Evolutionary conservation across 208 protist genomes (phyloP), one percentile per base, ranked within the genome.

Genomic region (Leishmania martiniquensis): DNA sequence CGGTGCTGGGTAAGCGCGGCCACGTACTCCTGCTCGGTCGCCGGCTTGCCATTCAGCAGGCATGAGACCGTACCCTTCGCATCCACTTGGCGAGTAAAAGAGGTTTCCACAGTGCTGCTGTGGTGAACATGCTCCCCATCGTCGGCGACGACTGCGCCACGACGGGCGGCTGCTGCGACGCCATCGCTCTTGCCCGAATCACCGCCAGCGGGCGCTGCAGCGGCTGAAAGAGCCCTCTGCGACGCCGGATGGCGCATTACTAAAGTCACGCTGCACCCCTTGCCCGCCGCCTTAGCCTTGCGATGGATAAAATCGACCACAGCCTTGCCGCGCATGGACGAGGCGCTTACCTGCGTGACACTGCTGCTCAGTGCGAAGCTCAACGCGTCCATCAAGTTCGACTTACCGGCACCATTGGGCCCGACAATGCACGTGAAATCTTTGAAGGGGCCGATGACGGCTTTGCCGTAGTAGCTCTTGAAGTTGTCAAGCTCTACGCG

Each of bases 301-400:
- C 92, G 85, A 80, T 98, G 92, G 55, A 99, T 98, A 39, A 99
- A 91, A 73, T 99, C 97, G n/a, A 88, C 92, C 1, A 96, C 76
- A 15, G 86, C 66, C 37, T 81, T 89, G 32, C 93, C 89, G 44
- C 99, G 96, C 55, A 99, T 84, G 52, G 80, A 76, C 7, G 81
- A 78, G 5, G 75, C 69, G 32, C 90, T 80, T 20, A 80, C 25
- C 45, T 65, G 39, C 34, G 76, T 77, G 47, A 91, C 78, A 60
- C 90, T 86, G 45, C 88, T 85, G 60, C 98, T 98, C n/a, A 99
- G 80, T 20, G 99, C 99, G 83, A 99, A 99, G 67, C 90, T 93
- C 25, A 99, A 90, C 15, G 99, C 99, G 82, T 99, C 99, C 98
- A 99, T 99, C n/a, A 99, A 62, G 86, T 99, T 99, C 13, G 95